Percentiles rank a stretch among this genome's conserved stretches.
phyloP scores from a whole-genome alignment of 2,329 filamentous ascomycete genomes.

The Coniella lustricola region DNA sequence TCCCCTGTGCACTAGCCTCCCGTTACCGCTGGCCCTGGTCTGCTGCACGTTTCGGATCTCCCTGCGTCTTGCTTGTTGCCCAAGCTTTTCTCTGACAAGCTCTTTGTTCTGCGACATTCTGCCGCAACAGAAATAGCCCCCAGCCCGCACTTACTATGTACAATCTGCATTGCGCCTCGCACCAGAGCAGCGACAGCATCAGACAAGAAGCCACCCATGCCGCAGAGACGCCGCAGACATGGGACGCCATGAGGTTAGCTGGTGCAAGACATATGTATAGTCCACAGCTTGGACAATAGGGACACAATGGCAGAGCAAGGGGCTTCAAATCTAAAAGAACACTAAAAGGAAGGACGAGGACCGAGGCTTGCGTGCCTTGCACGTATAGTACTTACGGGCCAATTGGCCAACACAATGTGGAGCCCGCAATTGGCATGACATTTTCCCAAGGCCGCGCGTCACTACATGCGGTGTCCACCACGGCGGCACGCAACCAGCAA shows the following conservation, averaged over 20 bases:
- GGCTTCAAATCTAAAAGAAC: too few species aligned
- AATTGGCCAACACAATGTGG: neutral
- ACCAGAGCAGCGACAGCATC: neutral
- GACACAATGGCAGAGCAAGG: too few species aligned
- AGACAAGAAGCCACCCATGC: neutral
- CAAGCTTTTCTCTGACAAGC: neutral
- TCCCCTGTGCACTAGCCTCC: too few species aligned
- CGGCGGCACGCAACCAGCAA: neutral
- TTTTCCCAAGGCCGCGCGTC: constrained; percentile 13
- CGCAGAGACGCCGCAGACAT: neutral
- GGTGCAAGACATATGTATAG: too few species aligned
- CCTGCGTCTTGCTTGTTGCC: too few species aligned
- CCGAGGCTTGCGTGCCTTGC: neutral
- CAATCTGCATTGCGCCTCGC: neutral
- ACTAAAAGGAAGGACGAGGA: neutral
- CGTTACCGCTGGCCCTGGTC: too few species aligned
- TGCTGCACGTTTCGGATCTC: too few species aligned
- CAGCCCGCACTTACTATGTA: neutral
- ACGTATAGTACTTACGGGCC: too few species aligned
- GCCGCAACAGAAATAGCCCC: neutral
- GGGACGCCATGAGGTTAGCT: neutral
- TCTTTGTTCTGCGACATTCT: neutral
- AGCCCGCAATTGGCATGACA: constrained; percentile 11
- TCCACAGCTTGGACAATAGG: too few species aligned
- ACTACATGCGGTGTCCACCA: neutral